Evolutionary conservation across 495 filamentous ascomycete species (phyloP).

Genomic region (Darksidea phi): DNA sequence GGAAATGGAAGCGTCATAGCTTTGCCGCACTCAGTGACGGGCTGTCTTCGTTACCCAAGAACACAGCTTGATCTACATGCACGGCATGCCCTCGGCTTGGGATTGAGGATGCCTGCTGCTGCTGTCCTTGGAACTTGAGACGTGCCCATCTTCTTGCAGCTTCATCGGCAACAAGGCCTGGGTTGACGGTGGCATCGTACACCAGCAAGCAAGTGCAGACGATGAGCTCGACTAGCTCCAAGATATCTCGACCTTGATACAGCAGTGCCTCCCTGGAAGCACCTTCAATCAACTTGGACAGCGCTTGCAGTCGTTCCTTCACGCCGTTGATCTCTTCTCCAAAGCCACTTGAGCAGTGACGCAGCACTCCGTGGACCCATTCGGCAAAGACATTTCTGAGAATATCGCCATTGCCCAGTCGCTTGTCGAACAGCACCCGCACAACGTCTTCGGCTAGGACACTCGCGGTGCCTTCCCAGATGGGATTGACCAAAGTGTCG

Average conservation of each 20-base stretch:
- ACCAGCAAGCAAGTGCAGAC: slow-evolving; percentile 34
- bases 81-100: too few relatives aligned
- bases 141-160: slow-evolving; percentile 28
- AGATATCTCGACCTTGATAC: slow-evolving; percentile 30
- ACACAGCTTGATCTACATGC: too few relatives aligned
- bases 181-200: slow-evolving; percentile 36
- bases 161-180: slow-evolving; percentile 29
- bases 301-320: slow-evolving; percentile 3
- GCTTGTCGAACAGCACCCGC: slow-evolving; percentile 49
- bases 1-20: too few relatives aligned
- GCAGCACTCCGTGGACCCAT: slow-evolving; percentile 36
- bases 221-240: slow-evolving; percentile 32
- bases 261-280: slow-evolving; percentile 30
- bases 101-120: too few relatives aligned
- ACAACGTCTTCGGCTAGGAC: slow-evolving; percentile 64
- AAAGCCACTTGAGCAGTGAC: background rate
- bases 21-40: too few relatives aligned
- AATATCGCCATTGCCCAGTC: slow-evolving; percentile 42
- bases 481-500: slow-evolving; percentile 63
- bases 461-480: slow-evolving; percentile 78
- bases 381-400: slow-evolving; percentile 46
- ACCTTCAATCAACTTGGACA: slow-evolving; percentile 4
- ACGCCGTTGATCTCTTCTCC: slow-evolving; percentile 13
- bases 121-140: too few relatives aligned
- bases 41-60: too few relatives aligned